Percentiles rank a stretch among this genome's conserved stretches.
Conservation (phyloP, 495 filamentous ascomycete genomes). For the Neurospora sp. region DNA sequence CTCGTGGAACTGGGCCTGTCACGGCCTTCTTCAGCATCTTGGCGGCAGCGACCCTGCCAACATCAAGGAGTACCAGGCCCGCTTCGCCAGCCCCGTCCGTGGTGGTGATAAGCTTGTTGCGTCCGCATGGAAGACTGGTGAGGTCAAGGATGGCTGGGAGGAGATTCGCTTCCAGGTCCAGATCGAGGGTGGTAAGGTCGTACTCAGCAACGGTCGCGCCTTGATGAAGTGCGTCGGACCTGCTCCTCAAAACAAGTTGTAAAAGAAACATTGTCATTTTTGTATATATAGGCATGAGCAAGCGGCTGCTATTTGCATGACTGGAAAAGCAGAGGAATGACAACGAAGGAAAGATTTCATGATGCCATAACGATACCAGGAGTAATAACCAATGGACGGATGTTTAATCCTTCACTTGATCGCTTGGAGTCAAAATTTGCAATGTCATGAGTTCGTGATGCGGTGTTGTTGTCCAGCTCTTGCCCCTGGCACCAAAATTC, state of each 20-base stretch:
- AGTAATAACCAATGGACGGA: neutral
- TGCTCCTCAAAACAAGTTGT: slow-evolving; percentile 54
- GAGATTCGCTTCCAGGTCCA: slow-evolving; percentile 70
- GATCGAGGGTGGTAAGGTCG: slow-evolving; percentile 63
- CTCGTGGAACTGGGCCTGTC: slow-evolving; percentile 72
- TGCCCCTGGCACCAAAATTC: neutral
- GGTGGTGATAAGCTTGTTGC: slow-evolving; percentile 61
- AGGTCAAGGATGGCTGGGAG: slow-evolving; percentile 61
- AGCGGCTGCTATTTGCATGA: neutral
- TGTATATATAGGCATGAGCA: neutral
- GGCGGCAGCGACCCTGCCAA: slow-evolving; percentile 70
- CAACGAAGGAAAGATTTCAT: neutral
- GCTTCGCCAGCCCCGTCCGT: slow-evolving; percentile 75
- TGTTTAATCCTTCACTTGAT: neutral
- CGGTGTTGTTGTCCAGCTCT: neutral
- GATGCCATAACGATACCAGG: neutral
- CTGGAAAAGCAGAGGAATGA: neutral
- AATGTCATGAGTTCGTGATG: neutral
- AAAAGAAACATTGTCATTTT: neutral
- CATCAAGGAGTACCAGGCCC: slow-evolving; percentile 75
- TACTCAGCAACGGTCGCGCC: slow-evolving; percentile 74
- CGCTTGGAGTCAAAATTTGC: neutral
- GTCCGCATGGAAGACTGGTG: slow-evolving; percentile 56
- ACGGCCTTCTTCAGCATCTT: slow-evolving; percentile 60
- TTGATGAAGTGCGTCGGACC: slow-evolving; percentile 54